Evolutionary conservation across 2,329 filamentous ascomycete species (phyloP).

Genomic region (Fusarium anthophilum): DNA sequence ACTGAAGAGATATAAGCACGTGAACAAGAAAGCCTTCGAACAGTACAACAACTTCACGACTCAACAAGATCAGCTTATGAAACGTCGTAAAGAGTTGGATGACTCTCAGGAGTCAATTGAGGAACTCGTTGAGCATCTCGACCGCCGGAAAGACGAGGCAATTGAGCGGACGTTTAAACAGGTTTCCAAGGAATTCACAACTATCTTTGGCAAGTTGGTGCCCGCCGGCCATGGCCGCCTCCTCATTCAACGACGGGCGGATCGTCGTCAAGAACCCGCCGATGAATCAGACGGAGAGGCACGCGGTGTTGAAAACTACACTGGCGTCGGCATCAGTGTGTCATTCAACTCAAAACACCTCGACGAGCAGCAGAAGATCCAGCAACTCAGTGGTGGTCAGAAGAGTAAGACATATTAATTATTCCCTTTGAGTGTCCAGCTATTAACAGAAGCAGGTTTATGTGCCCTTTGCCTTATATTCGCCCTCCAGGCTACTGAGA

Average conservation of each 20-base stretch:
- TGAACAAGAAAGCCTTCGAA: slow-evolving; percentile 99
- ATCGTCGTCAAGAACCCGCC: slow-evolving; percentile 66
- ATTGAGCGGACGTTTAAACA: slow-evolving; percentile 99
- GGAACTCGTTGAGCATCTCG: slow-evolving; percentile 89
- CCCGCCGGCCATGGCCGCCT: slow-evolving; percentile 91
- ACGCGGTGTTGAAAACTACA: slow-evolving; percentile 90
- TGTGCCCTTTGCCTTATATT: slow-evolving; percentile 98
- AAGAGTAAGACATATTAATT: slow-evolving; percentile 75
- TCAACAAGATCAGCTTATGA: slow-evolving; percentile 86
- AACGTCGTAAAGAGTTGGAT: slow-evolving; percentile 87
- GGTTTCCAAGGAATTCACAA: slow-evolving; percentile 91
- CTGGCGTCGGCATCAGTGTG: slow-evolving; percentile 94
- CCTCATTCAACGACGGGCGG: slow-evolving; percentile 90
- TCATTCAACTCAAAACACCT: slow-evolving; percentile 97
- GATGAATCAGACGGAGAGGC: slow-evolving; percentile 75
- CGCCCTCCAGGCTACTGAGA: slow-evolving; percentile 97
- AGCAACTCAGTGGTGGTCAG: slow-evolving; percentile 95
- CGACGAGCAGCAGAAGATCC: slow-evolving; percentile 97
- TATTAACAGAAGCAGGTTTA: slow-evolving; percentile 66
- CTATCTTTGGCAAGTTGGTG: slow-evolving; percentile 93
- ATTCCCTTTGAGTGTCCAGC: neutral
- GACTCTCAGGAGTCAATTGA: slow-evolving; percentile 87
- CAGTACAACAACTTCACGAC: slow-evolving; percentile 98
- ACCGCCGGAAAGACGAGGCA: slow-evolving; percentile 96
- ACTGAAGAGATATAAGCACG: slow-evolving; percentile 95